Conservation (phyloP, 2,329 filamentous ascomycete genomes). For the Aspergillus sp. region DNA sequence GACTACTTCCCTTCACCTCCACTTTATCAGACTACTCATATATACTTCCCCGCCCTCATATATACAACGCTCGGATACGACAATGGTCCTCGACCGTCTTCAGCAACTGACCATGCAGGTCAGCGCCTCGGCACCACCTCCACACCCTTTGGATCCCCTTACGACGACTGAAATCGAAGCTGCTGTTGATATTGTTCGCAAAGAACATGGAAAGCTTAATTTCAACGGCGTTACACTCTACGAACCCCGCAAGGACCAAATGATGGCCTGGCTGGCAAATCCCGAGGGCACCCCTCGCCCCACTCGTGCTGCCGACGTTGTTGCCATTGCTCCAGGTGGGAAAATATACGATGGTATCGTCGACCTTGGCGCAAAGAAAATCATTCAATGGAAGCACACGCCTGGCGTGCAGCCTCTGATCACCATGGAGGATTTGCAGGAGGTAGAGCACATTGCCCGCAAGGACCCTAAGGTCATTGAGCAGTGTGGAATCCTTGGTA, state of each 20-base stretch:
- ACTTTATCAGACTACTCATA: too few species aligned
- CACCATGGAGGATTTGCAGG: conserved; percentile 84
- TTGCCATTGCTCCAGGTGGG: conserved; percentile 75
- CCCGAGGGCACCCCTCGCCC: conserved; percentile 63
- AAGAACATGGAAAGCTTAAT: conserved; percentile 68
- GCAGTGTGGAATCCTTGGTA: conserved; percentile 80
- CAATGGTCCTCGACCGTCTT: conserved; percentile 63
- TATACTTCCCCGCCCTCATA: neutral
- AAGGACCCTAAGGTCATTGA: conserved; percentile 85
- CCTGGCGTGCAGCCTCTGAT: conserved; percentile 83
- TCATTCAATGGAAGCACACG: conserved; percentile 72
- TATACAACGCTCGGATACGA: neutral
- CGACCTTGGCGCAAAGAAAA: conserved; percentile 65
- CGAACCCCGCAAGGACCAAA: conserved; percentile 81
- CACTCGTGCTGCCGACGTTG: conserved; percentile 73
- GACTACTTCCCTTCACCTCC: neutral
- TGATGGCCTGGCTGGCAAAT: conserved; percentile 74
- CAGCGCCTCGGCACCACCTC: conserved; percentile 53
- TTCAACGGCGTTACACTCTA: conserved; percentile 86
- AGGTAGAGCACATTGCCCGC: conserved; percentile 73
- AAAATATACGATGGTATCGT: conserved; percentile 82
- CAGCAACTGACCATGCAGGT: conserved; percentile 65
- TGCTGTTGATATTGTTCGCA: conserved; percentile 67
- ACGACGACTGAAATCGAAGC: conserved; percentile 69
- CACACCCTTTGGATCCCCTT: conserved; percentile 79